These are phyloP conservation scores for Dacryopinax primogenitus DNA, from an alignment of 768 basidiomycete genomes.

Conservation along the genomic window DNA sequence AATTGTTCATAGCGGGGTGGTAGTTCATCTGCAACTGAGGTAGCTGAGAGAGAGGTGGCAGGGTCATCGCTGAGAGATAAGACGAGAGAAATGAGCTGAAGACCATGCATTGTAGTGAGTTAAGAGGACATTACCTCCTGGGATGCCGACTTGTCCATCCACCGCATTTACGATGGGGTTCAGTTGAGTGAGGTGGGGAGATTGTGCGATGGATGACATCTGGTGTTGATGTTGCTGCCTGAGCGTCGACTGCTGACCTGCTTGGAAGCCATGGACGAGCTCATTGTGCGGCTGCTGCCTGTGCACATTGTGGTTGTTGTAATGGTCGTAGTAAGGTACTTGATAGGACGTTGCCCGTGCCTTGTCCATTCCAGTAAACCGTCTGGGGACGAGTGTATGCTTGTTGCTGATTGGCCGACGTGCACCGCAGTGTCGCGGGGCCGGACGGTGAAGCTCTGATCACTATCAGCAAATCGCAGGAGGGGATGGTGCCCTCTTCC, in stretches of 20 bases:
- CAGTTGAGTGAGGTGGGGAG: background rate
- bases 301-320: background rate
- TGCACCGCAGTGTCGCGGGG: constrained; percentile 10
- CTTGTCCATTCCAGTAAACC: background rate
- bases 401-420: background rate
- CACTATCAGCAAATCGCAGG: constrained; percentile 7
- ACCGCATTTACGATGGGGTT: background rate
- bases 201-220: background rate
- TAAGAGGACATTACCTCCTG: constrained; percentile 1
- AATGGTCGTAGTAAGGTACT: background rate
- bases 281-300: background rate
- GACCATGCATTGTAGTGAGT: background rate
- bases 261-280: background rate
- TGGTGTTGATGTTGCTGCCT: background rate
- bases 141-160: background rate
- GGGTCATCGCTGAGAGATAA: background rate
- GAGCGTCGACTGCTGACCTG: background rate
- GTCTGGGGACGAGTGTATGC: constrained; percentile 2
- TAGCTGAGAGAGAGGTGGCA: constrained; percentile 1
- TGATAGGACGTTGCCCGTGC: background rate
- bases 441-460: background rate
- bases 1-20: constrained; percentile 3
- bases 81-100: background rate
- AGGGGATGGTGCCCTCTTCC: background rate
- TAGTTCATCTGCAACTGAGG: constrained; percentile 7